A percentile compares a stretch with the other conserved stretches of the same genome.
Conservation (phyloP, 805 yeast genomes). For the Dipodascopsis uninucleata region DNA sequence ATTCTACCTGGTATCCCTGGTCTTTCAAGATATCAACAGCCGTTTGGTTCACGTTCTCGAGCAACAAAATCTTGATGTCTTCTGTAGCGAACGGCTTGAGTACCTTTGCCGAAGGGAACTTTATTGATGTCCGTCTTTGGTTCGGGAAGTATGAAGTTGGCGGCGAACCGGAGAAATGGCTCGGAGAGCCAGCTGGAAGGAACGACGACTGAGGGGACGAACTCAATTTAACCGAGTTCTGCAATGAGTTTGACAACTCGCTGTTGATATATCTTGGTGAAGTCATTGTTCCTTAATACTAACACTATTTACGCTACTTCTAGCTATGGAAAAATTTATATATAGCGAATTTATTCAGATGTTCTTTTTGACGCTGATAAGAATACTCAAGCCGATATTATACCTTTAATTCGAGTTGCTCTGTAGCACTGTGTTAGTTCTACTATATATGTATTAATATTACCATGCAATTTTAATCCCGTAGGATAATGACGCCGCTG, state of each 20-base stretch:
- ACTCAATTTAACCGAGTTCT: constrained; percentile 25
- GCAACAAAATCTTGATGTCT: constrained; percentile 83
- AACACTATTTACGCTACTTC: no score
- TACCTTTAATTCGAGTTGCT: no score
- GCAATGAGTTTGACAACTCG: constrained; percentile 18
- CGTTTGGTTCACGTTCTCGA: constrained; percentile 91
- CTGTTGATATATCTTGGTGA: constrained; percentile 21
- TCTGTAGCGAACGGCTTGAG: constrained; percentile 94
- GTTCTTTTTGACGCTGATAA: no score
- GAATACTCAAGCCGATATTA: no score
- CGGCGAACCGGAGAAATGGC: constrained; percentile 25
- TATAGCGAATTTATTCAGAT: no score
- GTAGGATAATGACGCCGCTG: no score
- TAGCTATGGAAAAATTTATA: no score
- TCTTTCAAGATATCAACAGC: constrained; percentile 79
- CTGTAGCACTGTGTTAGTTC: no score
- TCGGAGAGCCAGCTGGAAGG: constrained; percentile 19
- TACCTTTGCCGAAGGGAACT: constrained; percentile 44
- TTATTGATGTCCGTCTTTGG: constrained; percentile 24
- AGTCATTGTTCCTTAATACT: constrained; percentile 10
- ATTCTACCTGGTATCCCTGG: constrained; percentile 97
- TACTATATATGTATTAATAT: no score
- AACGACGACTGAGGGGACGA: constrained; percentile 25
- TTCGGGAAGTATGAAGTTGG: constrained; percentile 23
- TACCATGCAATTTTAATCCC: no score